These are phyloP conservation scores for Aureobasidium sp. DNA, from an alignment of 2,329 filamentous ascomycete species.

Conservation along the genomic window DNA sequence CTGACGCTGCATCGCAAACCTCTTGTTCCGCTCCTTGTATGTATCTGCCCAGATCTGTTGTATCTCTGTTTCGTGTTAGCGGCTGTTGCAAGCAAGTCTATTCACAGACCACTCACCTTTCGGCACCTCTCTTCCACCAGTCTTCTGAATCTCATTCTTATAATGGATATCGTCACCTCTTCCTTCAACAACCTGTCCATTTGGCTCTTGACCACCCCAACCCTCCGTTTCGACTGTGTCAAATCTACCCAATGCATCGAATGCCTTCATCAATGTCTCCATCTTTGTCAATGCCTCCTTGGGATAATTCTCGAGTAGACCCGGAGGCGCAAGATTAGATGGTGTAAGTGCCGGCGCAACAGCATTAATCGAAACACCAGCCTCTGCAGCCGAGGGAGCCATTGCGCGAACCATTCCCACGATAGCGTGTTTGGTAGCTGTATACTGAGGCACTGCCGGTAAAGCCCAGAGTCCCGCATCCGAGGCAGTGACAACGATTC, in stretches of 20 bases:
- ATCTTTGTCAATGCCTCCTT: slow-evolving; percentile 34
- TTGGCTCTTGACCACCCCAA: slow-evolving; percentile 19
- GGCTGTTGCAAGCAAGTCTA: too few relatives aligned
- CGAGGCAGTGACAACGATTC: slow-evolving; percentile 28
- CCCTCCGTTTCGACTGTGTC: slow-evolving; percentile 19
- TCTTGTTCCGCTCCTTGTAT: slow-evolving; percentile 23
- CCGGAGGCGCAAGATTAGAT: slow-evolving; percentile 31
- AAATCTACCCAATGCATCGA: slow-evolving; percentile 26
- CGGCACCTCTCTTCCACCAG: slow-evolving; percentile 15
- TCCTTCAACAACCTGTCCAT: slow-evolving; percentile 23
- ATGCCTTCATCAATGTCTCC: slow-evolving; percentile 31
- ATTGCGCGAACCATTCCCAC: slow-evolving; percentile 31
- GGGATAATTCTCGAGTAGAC: slow-evolving; percentile 28
- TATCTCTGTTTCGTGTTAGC: slow-evolving; percentile 10
- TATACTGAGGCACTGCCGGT: slow-evolving; percentile 31
- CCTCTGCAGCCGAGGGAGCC: slow-evolving; percentile 25
- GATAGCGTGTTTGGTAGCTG: slow-evolving; percentile 34
- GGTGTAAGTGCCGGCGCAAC: slow-evolving; percentile 33
- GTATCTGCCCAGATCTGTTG: slow-evolving; percentile 20
- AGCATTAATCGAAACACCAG: slow-evolving; percentile 31
- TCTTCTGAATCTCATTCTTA: slow-evolving; percentile 17
- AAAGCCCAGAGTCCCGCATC: slow-evolving; percentile 27
- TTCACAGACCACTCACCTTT: slow-evolving; percentile 10
- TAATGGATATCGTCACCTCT: slow-evolving; percentile 21
- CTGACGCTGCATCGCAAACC: slow-evolving; percentile 15